Evolutionary conservation across 768 basidiomycete species (phyloP).

Genomic region (Boletus rubroflammeus): DNA sequence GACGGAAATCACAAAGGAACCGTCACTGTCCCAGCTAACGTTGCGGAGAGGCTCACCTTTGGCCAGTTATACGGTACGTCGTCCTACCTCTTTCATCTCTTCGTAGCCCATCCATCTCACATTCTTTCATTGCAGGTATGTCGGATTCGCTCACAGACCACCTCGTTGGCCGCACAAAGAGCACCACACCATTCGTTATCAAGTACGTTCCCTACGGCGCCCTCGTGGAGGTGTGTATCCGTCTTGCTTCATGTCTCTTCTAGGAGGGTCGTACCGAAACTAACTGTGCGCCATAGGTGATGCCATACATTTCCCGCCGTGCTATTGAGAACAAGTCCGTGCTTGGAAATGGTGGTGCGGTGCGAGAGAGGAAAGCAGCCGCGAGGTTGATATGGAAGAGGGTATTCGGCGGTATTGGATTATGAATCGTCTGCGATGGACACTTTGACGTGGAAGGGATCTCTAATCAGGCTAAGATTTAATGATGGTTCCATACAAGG

Average conservation of each 20-base stretch:
- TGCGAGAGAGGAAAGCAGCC: slow-evolving; percentile 31
- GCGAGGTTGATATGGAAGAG: slow-evolving; percentile 29
- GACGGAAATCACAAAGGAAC: slow-evolving; percentile 23
- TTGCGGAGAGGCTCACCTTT: slow-evolving; percentile 64
- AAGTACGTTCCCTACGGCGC: slow-evolving; percentile 84
- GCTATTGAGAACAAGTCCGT: slow-evolving; percentile 94
- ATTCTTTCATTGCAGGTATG: slow-evolving; percentile 57
- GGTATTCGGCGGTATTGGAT: slow-evolving; percentile 28
- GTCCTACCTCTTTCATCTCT: slow-evolving; percentile 12
- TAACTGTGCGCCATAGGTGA: slow-evolving; percentile 46
- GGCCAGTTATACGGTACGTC: slow-evolving; percentile 80
- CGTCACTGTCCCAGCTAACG: slow-evolving; percentile 47
- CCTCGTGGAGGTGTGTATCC: slow-evolving; percentile 50
- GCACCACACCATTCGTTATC: slow-evolving; percentile 65
- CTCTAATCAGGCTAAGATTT: not conserved
- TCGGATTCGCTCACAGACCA: slow-evolving; percentile 74
- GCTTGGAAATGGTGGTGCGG: slow-evolving; percentile 68
- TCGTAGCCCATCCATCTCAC: not conserved
- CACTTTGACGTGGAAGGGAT: not conserved
- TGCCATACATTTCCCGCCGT: slow-evolving; percentile 86
- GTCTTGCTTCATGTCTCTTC: not conserved
- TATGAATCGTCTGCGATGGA: slow-evolving; percentile 12
- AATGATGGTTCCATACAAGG: not conserved
- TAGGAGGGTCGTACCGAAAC: too few relatives aligned
- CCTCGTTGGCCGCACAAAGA: slow-evolving; percentile 52